phyloP scores from a whole-genome alignment of 2,329 filamentous ascomycete genomes.

The Teratosphaeriaceae sp. region DNA sequence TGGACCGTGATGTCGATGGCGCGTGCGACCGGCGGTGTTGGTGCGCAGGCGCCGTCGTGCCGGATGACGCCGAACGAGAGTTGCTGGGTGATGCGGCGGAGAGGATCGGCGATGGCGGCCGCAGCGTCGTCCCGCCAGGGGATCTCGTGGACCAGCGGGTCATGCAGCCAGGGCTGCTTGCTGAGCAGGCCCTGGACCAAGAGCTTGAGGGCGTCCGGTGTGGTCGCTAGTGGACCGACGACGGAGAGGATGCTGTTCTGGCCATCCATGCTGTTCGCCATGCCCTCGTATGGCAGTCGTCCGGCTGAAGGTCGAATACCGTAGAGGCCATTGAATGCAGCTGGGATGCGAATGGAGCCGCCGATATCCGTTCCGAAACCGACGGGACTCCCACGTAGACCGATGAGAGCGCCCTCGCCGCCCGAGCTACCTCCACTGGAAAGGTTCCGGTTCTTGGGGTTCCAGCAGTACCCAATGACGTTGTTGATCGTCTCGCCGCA shows the following conservation, averaged over 20 bases:
- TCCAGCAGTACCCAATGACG: slow-evolving; percentile 52
- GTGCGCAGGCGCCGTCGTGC: slow-evolving; percentile 44
- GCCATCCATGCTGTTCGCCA: slow-evolving; percentile 58
- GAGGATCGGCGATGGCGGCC: slow-evolving; percentile 30
- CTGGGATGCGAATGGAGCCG: slow-evolving; percentile 52
- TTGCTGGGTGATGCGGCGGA: slow-evolving; percentile 17
- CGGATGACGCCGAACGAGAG: slow-evolving; percentile 51
- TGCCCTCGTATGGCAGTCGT: slow-evolving; percentile 49
- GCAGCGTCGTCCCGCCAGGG: slow-evolving; percentile 53
- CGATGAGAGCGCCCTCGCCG: slow-evolving; percentile 52
- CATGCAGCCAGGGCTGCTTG: slow-evolving; percentile 57
- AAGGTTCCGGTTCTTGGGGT: slow-evolving; percentile 51
- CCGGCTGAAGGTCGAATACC: slow-evolving; percentile 50
- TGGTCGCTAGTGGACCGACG: slow-evolving; percentile 56
- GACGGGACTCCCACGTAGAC: slow-evolving; percentile 46
- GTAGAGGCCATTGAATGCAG: slow-evolving; percentile 54
- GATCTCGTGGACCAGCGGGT: slow-evolving; percentile 58
- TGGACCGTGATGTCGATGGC: slow-evolving; percentile 47
- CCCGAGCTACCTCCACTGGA: slow-evolving; percentile 53
- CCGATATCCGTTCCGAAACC: slow-evolving; percentile 55
- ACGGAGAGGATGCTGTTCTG: slow-evolving; percentile 58
- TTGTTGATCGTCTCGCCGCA: slow-evolving; percentile 55
- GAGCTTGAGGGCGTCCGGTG: slow-evolving; percentile 48
- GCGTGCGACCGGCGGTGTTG: slow-evolving; percentile 52
- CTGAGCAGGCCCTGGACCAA: slow-evolving; percentile 51